These are phyloP conservation scores for Hemileccinum rubropunctum DNA, from an alignment of 768 basidiomycete genomes.

Conservation along the genomic window DNA sequence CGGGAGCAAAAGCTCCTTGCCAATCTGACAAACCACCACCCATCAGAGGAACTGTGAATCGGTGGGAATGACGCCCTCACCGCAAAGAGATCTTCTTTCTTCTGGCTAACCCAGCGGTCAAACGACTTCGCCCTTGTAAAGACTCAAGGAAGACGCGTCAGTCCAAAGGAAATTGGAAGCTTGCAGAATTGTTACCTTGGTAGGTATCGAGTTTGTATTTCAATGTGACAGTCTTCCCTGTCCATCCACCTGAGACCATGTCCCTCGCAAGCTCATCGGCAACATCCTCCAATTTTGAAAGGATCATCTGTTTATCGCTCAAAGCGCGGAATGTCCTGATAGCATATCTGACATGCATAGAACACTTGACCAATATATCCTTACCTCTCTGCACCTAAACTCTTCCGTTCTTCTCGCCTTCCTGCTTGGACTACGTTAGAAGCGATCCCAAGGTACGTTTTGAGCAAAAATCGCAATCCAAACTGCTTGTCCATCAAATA, in stretches of 20 bases:
- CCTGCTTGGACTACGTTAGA: constrained; percentile 78
- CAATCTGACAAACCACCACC: constrained; percentile 48
- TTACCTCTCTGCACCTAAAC: constrained; percentile 88
- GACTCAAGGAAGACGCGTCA: constrained; percentile 40
- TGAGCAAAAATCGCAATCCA: constrained; percentile 71
- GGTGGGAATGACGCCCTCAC: constrained; percentile 39
- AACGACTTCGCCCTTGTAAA: constrained; percentile 84
- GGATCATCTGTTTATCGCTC: constrained; percentile 59
- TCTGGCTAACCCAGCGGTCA: constrained; percentile 68
- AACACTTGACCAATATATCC: neutral
- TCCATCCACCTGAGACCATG: constrained; percentile 76
- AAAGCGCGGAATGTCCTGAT: constrained; percentile 75
- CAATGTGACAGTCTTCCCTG: constrained; percentile 84
- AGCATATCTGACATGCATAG: neutral
- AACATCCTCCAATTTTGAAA: constrained; percentile 77
- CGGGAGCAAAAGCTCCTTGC: constrained; percentile 75
- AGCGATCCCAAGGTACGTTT: constrained; percentile 81
- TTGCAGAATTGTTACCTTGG: constrained; percentile 49
- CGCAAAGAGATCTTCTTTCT: constrained; percentile 72
- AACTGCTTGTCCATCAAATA: constrained; percentile 88
- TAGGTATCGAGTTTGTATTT: constrained; percentile 93
- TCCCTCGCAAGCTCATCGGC: constrained; percentile 80
- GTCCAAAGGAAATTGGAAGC: neutral
- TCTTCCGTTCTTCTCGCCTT: constrained; percentile 81
- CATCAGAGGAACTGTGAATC: constrained; percentile 1